These are phyloP conservation scores for Beverwykella pulmonaria DNA, from an alignment of 495 filamentous ascomycete species.

Conservation along the genomic window DNA sequence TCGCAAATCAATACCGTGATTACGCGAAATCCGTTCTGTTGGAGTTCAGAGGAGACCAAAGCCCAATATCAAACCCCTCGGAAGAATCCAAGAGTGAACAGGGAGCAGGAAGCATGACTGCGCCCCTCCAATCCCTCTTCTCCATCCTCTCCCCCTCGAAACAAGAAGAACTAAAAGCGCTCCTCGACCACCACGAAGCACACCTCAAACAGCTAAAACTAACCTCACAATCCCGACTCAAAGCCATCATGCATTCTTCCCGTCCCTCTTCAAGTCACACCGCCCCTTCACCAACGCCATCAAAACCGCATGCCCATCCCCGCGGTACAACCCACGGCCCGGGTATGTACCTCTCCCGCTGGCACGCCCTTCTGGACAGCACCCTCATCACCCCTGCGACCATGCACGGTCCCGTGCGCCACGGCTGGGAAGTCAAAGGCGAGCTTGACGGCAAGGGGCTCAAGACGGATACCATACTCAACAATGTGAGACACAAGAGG, in stretches of 20 bases:
- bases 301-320: constrained; percentile 1
- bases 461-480: constrained; percentile 17
- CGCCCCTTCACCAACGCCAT: constrained; percentile 1
- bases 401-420: constrained; percentile 50
- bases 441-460: constrained; percentile 48
- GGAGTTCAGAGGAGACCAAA: constrained; percentile 45
- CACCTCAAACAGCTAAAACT: constrained; percentile 56
- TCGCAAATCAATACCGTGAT: constrained; percentile 54
- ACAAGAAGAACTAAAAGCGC: constrained; percentile 42
- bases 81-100: background rate
- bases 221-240: constrained; percentile 54
- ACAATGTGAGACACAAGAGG: background rate
- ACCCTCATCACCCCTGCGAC: constrained; percentile 60
- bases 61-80: background rate
- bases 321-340: constrained; percentile 52
- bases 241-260: constrained; percentile 40
- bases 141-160: constrained; percentile 47
- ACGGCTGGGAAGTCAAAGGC: constrained; percentile 56
- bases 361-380: constrained; percentile 64
- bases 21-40: constrained; percentile 49
- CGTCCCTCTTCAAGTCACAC: constrained; percentile 22
- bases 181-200: constrained; percentile 56
- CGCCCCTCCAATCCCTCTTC: constrained; percentile 52
- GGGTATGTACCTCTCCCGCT: constrained; percentile 64
- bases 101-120: constrained; percentile 52